phyloP scores from a whole-genome alignment of 2,329 filamentous ascomycete genomes.

The Aspergillus chevalieri region DNA sequence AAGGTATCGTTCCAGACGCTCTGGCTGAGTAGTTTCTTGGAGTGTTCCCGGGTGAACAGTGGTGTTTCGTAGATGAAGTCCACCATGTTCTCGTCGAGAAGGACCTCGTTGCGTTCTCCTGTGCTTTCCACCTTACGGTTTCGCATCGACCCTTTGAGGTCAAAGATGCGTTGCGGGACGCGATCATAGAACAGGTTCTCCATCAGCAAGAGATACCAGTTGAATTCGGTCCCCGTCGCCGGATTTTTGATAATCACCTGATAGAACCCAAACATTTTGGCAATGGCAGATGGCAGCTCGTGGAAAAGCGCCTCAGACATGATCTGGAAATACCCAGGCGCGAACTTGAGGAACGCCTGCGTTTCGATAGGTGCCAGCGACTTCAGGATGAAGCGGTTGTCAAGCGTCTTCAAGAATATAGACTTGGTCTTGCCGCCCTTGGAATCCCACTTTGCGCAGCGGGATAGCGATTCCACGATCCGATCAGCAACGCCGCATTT shows the following conservation, averaged over 20 bases:
- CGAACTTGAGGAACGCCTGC: slow-evolving; percentile 88
- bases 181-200: slow-evolving; percentile 98
- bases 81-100: slow-evolving; percentile 97
- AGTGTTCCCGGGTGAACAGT: slow-evolving; percentile 89
- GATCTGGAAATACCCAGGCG: slow-evolving; percentile 93
- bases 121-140: slow-evolving; percentile 96
- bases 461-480: slow-evolving; percentile 88
- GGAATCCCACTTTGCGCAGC: slow-evolving; percentile 96
- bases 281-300: slow-evolving; percentile 89
- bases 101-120: slow-evolving; percentile 90
- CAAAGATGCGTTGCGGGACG: slow-evolving; percentile 80
- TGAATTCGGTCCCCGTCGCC: slow-evolving; percentile 82
- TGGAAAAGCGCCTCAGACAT: slow-evolving; percentile 96
- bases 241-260: slow-evolving; percentile 97
- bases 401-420: slow-evolving; percentile 91
- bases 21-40: slow-evolving; percentile 83
- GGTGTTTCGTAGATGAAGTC: slow-evolving; percentile 98
- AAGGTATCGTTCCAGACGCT: slow-evolving; percentile 97
- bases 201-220: slow-evolving; percentile 90
- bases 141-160: slow-evolving; percentile 96
- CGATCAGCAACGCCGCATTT: slow-evolving; percentile 92
- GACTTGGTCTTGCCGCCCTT: slow-evolving; percentile 98
- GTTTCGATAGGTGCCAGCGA: slow-evolving; percentile 87
- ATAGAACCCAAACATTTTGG: slow-evolving; percentile 98
- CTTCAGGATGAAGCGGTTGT: slow-evolving; percentile 90